These are phyloP conservation scores for Apiospora aurea DNA, from an alignment of 2,329 filamentous ascomycete species.

Conservation along the genomic window DNA sequence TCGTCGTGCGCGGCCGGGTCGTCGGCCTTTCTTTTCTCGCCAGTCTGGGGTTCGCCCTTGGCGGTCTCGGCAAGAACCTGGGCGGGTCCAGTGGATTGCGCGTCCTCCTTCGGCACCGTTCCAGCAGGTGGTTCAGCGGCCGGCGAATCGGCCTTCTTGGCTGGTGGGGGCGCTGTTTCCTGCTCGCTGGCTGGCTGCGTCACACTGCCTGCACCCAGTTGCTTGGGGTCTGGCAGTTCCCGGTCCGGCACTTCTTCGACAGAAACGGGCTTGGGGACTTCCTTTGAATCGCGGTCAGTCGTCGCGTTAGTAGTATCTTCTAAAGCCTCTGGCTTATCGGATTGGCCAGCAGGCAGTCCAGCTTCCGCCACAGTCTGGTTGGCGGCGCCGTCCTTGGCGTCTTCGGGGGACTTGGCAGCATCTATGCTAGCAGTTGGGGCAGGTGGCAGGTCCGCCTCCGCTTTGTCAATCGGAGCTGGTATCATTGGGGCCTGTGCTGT, in stretches of 20 bases:
- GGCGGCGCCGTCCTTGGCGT: neutral
- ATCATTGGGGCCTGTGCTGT: conserved; percentile 29
- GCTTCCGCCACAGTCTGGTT: neutral
- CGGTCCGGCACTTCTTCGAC: conserved; percentile 40
- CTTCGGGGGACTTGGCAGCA: neutral
- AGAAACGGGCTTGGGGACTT: conserved; percentile 39
- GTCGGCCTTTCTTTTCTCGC: conserved; percentile 40
- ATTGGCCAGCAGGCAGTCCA: neutral
- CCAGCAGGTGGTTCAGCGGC: conserved; percentile 11
- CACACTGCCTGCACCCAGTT: conserved; percentile 28
- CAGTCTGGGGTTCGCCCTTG: conserved; percentile 30
- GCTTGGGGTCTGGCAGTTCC: conserved; percentile 33
- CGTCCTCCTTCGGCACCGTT: neutral
- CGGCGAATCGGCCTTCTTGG: conserved; percentile 13
- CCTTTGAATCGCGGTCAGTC: conserved; percentile 31
- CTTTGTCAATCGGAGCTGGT: neutral
- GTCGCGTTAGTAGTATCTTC: conserved; percentile 26
- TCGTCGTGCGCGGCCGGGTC: conserved; percentile 27
- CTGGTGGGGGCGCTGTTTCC: conserved; percentile 1
- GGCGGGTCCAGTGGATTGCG: conserved; percentile 18
- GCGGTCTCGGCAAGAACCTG: conserved; percentile 28
- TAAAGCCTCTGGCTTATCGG: conserved; percentile 24
- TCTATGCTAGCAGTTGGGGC: conserved; percentile 20
- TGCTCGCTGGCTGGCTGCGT: conserved; percentile 12
- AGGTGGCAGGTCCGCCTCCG: neutral